Evolutionary conservation across 2,329 filamentous ascomycete genomes (phyloP), one percentile per base, ranked within the genome.

Genomic region (Atkinsonella hypoxylon): DNA sequence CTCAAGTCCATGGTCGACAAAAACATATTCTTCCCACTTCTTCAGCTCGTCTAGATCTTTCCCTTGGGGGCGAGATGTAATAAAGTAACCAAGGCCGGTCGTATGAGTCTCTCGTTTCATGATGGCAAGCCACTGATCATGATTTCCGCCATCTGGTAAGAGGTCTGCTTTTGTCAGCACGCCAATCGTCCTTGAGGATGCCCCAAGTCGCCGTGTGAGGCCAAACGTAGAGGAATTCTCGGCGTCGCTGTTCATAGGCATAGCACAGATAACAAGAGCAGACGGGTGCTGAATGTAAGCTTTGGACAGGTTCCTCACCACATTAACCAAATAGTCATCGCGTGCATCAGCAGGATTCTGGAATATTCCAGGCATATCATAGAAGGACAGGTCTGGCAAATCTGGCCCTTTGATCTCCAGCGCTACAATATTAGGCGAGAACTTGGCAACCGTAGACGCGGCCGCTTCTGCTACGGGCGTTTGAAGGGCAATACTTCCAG

Each of bases 91-190:
- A n/a, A 87, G 74, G 0, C 82, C 83, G 0, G 90, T 76, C 0
- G 63, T 60, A 53, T 87, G 87, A 2, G 77, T 76, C 2, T 77
- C 61, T 0, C 81, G 79, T 0, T 72, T 69, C 4, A 95, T 72
- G 50, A 89, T 83, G 0, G 75, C 68, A 0, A 78, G 61, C 76
- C 85, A 87, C 51, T 83, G 80, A 0, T 65, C 57, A 30, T 68
- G 60, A 0, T 71, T 67, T 1, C 78, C 69, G 0, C 74, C 73
- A 0, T 67, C 62, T 0, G 80, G 76, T 0, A 89, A 67, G 0
- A 85, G 75, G 54, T 95, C 90, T 0, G 89, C 89, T 59, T 95
- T 95, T 0, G 89, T 95, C 15, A 95, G 73, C 0, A 95, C 85
- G 0, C 87, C 87, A 49, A 87, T 73, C 1, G 82, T 86, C 1